phyloP scores from a whole-genome alignment of 768 basidiomycete species.

The Baorangia bicolor region DNA sequence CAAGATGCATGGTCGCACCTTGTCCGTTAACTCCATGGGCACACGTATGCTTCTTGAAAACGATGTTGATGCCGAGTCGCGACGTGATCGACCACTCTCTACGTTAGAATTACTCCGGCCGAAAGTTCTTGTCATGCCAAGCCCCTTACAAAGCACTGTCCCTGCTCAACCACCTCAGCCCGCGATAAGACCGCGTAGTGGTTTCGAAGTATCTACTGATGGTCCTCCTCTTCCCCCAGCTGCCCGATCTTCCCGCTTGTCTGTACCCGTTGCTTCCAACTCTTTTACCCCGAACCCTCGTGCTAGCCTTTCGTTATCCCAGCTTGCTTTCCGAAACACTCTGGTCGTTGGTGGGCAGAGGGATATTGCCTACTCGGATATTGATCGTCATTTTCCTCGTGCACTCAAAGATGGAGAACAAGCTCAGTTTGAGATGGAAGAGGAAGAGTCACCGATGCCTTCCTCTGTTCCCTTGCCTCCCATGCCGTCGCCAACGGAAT shows the following conservation, averaged over 20 bases:
- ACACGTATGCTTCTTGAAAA: constrained; percentile 62
- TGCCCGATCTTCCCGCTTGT: constrained; percentile 55
- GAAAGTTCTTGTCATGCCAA: constrained; percentile 94
- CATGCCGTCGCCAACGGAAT: constrained; percentile 32
- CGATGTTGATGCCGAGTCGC: constrained; percentile 37
- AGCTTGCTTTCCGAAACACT: constrained; percentile 83
- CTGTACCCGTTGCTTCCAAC: constrained; percentile 50
- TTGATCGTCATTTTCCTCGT: constrained; percentile 60
- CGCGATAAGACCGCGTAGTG: constrained; percentile 42
- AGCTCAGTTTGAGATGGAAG: constrained; percentile 47
- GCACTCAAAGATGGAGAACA: constrained; percentile 81
- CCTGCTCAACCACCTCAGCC: constrained; percentile 35
- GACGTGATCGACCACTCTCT: constrained; percentile 61
- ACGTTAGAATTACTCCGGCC: constrained; percentile 81
- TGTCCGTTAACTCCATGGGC: constrained; percentile 65
- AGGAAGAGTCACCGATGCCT: constrained; percentile 37
- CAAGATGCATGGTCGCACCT: constrained; percentile 63
- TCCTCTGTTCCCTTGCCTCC: constrained; percentile 32
- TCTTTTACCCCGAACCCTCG: constrained; percentile 81
- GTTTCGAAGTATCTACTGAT: constrained; percentile 64
- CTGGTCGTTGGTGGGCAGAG: constrained; percentile 67
- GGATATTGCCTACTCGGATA: constrained; percentile 60
- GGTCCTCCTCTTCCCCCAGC: constrained; percentile 70
- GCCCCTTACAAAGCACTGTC: constrained; percentile 63
- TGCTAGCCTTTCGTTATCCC: constrained; percentile 68